Conservation (phyloP, 495 filamentous ascomycete genomes). For the Aspergillus ellipticus region DNA sequence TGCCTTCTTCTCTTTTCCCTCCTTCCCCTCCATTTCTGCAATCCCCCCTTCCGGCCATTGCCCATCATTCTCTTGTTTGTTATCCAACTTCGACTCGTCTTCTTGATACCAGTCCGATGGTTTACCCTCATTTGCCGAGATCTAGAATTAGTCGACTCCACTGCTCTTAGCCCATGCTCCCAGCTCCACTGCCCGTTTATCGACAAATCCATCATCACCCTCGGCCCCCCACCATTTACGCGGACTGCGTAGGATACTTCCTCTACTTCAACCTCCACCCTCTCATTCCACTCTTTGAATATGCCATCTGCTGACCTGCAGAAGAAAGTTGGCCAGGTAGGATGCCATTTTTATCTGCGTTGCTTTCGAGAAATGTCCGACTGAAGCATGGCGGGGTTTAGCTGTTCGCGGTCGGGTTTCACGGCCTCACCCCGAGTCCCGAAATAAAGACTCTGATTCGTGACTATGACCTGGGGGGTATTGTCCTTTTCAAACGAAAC, state of each 20-base stretch:
- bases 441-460: constrained; percentile 47
- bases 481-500: constrained; percentile 48
- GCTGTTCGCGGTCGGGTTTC: constrained; percentile 51
- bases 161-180: not conserved
- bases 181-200: not conserved
- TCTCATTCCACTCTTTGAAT: not conserved
- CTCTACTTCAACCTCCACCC: not conserved
- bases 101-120: not conserved
- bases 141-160: not conserved
- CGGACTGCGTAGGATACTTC: not conserved
- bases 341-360: not conserved
- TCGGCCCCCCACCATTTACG: not conserved
- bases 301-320: constrained; percentile 27
- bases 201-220: not conserved
- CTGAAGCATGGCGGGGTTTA: constrained; percentile 17
- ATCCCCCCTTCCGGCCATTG: not conserved
- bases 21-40: not conserved
- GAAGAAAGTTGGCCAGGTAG: constrained; percentile 36
- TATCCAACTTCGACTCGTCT: not conserved
- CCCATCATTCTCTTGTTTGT: not conserved
- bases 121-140: not conserved
- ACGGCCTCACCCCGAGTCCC: constrained; percentile 39
- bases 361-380: not conserved
- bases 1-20: not conserved
- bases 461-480: constrained; percentile 42